A percentile compares a stretch with the other conserved stretches of the same genome.
Evolutionary conservation across 768 basidiomycete species (phyloP).

Genomic region (Calocera cornea): DNA sequence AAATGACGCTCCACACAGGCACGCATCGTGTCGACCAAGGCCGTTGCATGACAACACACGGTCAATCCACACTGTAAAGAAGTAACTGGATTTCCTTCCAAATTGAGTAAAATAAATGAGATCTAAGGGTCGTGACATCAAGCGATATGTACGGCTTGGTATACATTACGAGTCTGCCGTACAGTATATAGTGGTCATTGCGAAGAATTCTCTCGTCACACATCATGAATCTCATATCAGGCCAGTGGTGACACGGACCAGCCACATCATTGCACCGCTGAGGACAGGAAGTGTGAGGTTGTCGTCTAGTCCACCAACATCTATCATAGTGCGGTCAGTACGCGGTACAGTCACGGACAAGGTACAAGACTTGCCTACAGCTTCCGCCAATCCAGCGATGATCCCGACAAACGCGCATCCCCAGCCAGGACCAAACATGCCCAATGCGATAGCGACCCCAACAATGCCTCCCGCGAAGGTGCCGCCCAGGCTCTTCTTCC

Average conservation of each 20-base stretch:
- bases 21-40: too few species aligned
- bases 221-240: not conserved
- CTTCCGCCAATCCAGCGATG: not conserved
- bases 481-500: constrained; percentile 4
- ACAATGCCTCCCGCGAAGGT: not conserved
- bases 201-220: not conserved
- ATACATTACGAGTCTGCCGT: not conserved
- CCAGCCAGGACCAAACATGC: not conserved
- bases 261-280: constrained; percentile 57
- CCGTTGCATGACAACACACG: too few species aligned
- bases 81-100: too few species aligned
- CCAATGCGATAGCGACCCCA: not conserved
- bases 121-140: not conserved
- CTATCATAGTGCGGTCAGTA: constrained; percentile 28
- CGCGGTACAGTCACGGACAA: not conserved
- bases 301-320: constrained; percentile 74
- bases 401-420: not conserved
- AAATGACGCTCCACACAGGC: too few species aligned
- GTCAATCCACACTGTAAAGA: too few species aligned
- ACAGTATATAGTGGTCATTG: not conserved
- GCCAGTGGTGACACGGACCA: not conserved
- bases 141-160: not conserved
- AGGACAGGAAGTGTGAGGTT: constrained; percentile 83
- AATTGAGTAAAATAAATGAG: not conserved
- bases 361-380: not conserved